Conservation (phyloP, 495 filamentous ascomycete species). For the Letharia columbiana region DNA sequence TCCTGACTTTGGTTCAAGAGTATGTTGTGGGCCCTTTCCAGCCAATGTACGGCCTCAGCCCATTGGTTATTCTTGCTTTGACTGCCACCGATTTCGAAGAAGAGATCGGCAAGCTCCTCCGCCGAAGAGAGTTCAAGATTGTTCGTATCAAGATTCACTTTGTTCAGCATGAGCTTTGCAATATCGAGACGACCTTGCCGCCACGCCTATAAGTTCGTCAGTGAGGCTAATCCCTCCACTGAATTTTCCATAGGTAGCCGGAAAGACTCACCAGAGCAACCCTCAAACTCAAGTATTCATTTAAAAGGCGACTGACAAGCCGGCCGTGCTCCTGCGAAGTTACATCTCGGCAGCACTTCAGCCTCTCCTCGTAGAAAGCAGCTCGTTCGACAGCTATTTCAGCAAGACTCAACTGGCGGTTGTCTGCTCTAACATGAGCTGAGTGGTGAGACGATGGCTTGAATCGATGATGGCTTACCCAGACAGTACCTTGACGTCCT, state of each 20-base stretch:
- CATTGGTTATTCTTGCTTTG: conserved; percentile 44
- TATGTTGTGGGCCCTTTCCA: conserved; percentile 57
- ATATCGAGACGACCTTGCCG: conserved; percentile 60
- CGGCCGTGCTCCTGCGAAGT: conserved; percentile 24
- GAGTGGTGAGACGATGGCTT: not conserved
- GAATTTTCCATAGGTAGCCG: not conserved
- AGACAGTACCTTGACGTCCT: conserved; percentile 59
- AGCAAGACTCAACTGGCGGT: conserved; percentile 46
- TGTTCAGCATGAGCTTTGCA: conserved; percentile 67
- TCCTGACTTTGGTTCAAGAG: conserved; percentile 49
- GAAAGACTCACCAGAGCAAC: conserved; percentile 50
- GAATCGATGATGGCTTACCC: conserved; percentile 37
- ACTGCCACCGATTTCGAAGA: conserved; percentile 64
- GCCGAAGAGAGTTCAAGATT: conserved; percentile 42
- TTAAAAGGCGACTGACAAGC: conserved; percentile 34
- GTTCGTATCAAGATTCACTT: conserved; percentile 36
- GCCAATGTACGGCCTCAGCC: conserved; percentile 56
- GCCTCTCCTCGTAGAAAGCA: conserved; percentile 50
- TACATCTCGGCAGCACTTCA: conserved; percentile 35
- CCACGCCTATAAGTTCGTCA: conserved; percentile 51
- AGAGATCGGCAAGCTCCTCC: conserved; percentile 60
- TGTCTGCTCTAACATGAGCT: conserved; percentile 35
- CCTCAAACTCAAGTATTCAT: conserved; percentile 64
- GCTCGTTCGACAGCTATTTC: conserved; percentile 53
- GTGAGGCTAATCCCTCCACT: conserved; percentile 10